Base-by-base conservation (phyloP, 345 rosid species). In the Stellera chamaejasme region DNA sequence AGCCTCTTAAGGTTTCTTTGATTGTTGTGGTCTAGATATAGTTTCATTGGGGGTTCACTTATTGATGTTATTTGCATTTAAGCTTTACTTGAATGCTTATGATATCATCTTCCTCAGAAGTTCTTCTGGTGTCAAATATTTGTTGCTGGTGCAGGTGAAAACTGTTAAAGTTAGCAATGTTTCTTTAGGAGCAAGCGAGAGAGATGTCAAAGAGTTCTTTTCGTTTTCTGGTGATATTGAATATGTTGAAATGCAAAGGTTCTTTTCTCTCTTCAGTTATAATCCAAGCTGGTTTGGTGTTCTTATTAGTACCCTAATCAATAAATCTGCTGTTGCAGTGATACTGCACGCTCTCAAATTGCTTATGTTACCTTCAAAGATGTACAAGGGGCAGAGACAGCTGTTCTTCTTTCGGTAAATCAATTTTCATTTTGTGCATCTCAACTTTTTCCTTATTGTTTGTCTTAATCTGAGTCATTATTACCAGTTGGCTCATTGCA, bases 351-450 rank as follows among this genome's bases (percentile, higher is more conserved):
- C 11, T 77, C 95, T 46, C 87, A 85, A 65, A 41, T 75, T 56
- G 96, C 86, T 1, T 83, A 76, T 73, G 96, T 91, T 49, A 84
- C 91, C 65, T 91, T 85, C 79, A 91, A 80, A 73, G 93, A 91
- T 75, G 13, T 80, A 14, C 90, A 88, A 68, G 98, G 96, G 56
- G 92, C 95, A 44, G 90, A 85, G 55, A 91, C 96, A 62, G 96
- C 98, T 3, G 76, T 81, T 73, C 95, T 85, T 69, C 95, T 91
- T 69, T 76, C 95, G 77, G 97, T 90, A 72, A 76, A 56, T 58
- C 43, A 23, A 52, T 16, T 48, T 32, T 32, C 39, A 32, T 32
- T 32, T 32, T 32, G 39, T 32, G 39, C 11, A 13, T 55, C 14
- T 42, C 46, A 1, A 32, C 39, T 32, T 32, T 32, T 32, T 32